Conservation (phyloP, 805 yeast genomes). For the Candida vartiovaarae region DNA sequence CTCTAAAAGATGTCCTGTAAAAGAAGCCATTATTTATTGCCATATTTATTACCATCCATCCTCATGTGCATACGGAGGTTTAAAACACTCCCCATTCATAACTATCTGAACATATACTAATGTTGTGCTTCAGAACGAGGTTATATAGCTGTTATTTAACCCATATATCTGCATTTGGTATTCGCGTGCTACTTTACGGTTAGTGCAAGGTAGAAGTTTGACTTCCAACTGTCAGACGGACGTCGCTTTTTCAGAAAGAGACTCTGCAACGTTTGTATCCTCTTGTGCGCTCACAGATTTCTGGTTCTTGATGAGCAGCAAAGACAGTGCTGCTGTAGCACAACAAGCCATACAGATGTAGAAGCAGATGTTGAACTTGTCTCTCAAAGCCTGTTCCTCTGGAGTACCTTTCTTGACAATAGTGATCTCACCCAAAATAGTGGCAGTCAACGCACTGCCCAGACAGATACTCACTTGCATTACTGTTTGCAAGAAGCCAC, state of each 20-base stretch:
- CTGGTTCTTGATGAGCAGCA: conserved; percentile 9
- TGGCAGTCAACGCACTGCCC: conserved; percentile 22
- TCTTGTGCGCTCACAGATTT: conserved; percentile 2
- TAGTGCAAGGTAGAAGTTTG: too few species aligned
- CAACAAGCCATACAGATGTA: conserved; percentile 6
- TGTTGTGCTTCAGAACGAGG: too few species aligned
- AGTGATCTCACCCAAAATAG: conserved; percentile 22
- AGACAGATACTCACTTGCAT: conserved; percentile 29
- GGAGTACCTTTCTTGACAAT: background rate
- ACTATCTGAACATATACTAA: too few species aligned
- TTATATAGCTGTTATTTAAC: too few species aligned
- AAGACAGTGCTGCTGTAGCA: conserved; percentile 1
- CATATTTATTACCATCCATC: too few species aligned
- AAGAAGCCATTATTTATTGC: conserved; percentile 2
- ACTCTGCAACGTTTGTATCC: background rate
- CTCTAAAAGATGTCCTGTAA: conserved; percentile 52
- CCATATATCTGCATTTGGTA: too few species aligned
- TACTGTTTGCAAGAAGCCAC: conserved; percentile 30
- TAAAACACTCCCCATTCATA: too few species aligned
- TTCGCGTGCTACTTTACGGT: too few species aligned
- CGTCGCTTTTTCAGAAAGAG: background rate
- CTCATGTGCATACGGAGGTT: too few species aligned
- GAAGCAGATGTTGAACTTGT: conserved; percentile 2
- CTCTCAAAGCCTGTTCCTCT: background rate
- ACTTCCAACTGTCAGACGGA: too few species aligned